Evolutionary conservation across 2,329 filamentous ascomycete genomes (phyloP), one percentile per base, ranked within the genome.

Genomic region (Helminthosporium solani): DNA sequence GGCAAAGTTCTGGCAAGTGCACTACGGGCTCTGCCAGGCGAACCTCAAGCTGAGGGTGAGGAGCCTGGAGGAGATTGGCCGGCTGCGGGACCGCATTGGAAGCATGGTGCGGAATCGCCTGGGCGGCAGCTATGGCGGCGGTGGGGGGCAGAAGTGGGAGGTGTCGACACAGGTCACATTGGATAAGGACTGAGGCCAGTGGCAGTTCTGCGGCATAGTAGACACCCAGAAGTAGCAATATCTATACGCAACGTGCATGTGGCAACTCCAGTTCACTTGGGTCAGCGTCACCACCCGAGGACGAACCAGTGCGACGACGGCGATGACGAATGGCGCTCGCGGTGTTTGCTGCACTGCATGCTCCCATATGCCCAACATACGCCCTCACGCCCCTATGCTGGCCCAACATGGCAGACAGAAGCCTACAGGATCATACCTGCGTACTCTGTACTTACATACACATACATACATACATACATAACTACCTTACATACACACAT

Each of bases 1-100:
- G 63, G 92, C 91, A 1, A 85, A 90, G 65, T 96, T 99, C 70
- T 99, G 94, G 94, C 94, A 99, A 74, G 94, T 96, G 12, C 94
- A 99, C 71, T 96, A 97, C 67, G 91, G 92, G 1, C 77, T 97
- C 33, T 95, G 90, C 64, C 95, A 97, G 87, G 94, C 94, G 7
- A 96, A 95, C 66, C 70, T 99, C 56, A 95, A 90, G 69, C 72
- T 99, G 16, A 81, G 85, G 48, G 81, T 96, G 20, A 67, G 73
- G 52, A 86, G 85, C 3, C 61, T 73, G 50, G 82, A 86, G 12
- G 81, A 85, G 5, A 74, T 95, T 48, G 78, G 79, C 47, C 86
- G 86, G 60, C 71, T 97, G 54, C 82, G 91, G 47, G 85, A 87
- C 52, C 84, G 88, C 36, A 82, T 96, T 40, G 80, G 82, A 14